Base-by-base conservation (phyloP, 2,329 filamentous ascomycete genomes). In the Hymenoscyphus salicellus region DNA sequence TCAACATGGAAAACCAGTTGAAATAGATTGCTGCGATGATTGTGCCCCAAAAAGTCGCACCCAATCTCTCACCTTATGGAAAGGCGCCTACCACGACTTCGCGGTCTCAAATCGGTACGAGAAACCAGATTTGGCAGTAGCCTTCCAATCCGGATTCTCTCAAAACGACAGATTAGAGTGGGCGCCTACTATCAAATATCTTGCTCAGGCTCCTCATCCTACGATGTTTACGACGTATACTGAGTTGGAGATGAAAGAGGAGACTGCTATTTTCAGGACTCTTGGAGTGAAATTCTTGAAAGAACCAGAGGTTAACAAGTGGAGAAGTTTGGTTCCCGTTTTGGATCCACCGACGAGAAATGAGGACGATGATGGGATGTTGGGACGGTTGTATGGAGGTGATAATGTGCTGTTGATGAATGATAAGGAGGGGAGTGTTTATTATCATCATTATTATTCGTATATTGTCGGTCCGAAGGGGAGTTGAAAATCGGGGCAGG, bases 221-320 rank as follows among this genome's bases (percentile, higher is more conserved):
- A 71, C 65, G 1, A 7, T 71, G 26, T 70, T 70, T 23, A 71
- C 69, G 17, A 60, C 58, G 6, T 70, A 55, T 43, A 70, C 69
- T 58, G 63, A 66, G 30, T 61, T 60, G 8, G 66, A 70, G 60
- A 65, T 69, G 68, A 26, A 7, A 33, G 65, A 68, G 43, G 68
- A 69, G 58, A 61, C 55, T 10, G 56, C 57, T 28, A 46, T 63
- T 3, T 55, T 69, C 11, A 49, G 41, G n/a, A 38, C 33, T 6
- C 17, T 64, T 3, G 67, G 65, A 5, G 63, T 60, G 3, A 55
- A 46, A 8, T 68, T 68, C 20, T 1, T 69, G 17, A 60, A 61
- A 7, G 38, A 62, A 0, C 67, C 65, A 14, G 61, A 67, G 55
- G 63, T 55, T 28, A 69, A 71, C 55, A 66, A 58, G 17, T 70